Evolutionary conservation across 495 filamentous ascomycete species (phyloP), one percentile per base, ranked within the genome.

Genomic region (Neurospora cerealis): DNA sequence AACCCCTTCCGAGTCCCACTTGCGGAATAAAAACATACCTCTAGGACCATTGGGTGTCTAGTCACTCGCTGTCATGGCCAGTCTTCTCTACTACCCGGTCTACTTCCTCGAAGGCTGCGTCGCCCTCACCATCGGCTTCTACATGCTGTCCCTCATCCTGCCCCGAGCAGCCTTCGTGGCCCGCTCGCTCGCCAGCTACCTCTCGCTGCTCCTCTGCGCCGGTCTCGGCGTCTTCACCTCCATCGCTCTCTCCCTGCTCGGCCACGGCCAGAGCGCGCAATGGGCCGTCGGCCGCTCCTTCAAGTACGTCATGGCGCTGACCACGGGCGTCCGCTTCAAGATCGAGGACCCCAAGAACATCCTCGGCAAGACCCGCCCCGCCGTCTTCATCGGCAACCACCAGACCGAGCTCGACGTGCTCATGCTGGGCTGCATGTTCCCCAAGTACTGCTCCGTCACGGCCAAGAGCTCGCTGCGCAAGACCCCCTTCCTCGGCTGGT

Each of bases 331-430:
- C n/a, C 86, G 82, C 37, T 98, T 97, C 77, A 85, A 90, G 60
- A 84, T 98, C 73, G 83, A 91, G 44, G 88, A 92, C 70, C 91
- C 92, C 62, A 81, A 90, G 60, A 82, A 90, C 73, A 78, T 90
- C 72, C 88, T 97, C 38, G 77, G 83, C 24, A 86, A 84, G 5
- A 88, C 88, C 37, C 88, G 95, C 44, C 96, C 96, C 5, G 93
- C 93, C 48, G 93, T 99, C 70, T 95, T 98, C 78, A 87, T 98
- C 77, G 92, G 90, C 36, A 98, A 98, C 80, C 95, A 98, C 84
- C 95, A 98, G 85, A 92, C 91, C 6, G 96, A 98, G 81, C 88
- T 99, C 72, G 96, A 99, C 80, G 92, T 99, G 40, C 87, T 97
- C 70, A 91, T 98, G 88, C 87, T 98, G 15, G 96, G 93, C 46